Evolutionary conservation across 306 rosid genomes (phyloP).

Genomic region (Cucurbita pepo): DNA sequence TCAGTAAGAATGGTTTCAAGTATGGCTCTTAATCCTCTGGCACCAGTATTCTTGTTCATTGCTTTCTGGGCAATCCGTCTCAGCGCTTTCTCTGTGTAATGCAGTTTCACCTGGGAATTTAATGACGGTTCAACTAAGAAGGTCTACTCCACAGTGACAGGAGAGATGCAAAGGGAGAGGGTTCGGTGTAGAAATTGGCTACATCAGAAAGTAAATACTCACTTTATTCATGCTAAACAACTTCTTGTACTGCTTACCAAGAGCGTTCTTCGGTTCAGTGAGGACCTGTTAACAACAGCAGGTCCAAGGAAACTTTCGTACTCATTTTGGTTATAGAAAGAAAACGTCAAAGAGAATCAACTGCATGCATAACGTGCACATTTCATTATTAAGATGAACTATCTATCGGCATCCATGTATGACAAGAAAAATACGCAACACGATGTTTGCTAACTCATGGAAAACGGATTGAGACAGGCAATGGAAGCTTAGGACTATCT

Average conservation of each 20-base stretch:
- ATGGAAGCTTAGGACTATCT: neutral
- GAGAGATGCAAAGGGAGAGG: neutral
- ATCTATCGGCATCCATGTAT: neutral
- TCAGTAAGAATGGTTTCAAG: conserved; percentile 75
- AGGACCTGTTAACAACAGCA: conserved; percentile 43
- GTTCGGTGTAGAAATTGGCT: neutral
- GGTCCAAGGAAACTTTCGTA: conserved; percentile 4
- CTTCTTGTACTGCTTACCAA: conserved; percentile 88
- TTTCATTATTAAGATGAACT: neutral
- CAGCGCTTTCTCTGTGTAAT: conserved; percentile 53
- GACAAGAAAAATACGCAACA: neutral
- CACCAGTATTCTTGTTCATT: conserved; percentile 88
- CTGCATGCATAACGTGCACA: neutral
- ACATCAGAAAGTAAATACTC: conserved; percentile 19
- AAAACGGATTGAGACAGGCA: neutral
- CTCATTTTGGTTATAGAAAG: neutral
- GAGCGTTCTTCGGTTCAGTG: conserved; percentile 84
- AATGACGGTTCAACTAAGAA: neutral
- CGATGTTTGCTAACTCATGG: neutral
- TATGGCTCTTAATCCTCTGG: conserved; percentile 83
- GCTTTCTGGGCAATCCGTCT: conserved; percentile 72
- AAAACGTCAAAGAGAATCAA: neutral
- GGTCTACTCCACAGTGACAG: neutral
- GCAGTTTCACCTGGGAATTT: conserved; percentile 62
- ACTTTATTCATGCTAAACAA: conserved; percentile 79